Evolutionary conservation across 768 basidiomycete species (phyloP), one percentile per base, ranked within the genome.

Genomic region (Mycena leptocephala): DNA sequence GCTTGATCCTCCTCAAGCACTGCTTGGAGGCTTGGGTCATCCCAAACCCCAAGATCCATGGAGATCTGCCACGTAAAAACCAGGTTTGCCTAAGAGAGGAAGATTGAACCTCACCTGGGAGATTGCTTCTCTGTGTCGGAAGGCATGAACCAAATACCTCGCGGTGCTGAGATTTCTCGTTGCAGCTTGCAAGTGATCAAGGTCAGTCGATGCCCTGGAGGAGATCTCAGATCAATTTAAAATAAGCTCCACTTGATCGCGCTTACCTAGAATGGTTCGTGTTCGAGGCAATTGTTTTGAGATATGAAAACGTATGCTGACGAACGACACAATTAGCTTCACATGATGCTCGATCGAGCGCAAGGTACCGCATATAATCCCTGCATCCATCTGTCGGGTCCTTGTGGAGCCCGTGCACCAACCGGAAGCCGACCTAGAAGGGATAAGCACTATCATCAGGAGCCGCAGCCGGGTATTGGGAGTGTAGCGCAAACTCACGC

Each of bases 1-100:
- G 8, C 18, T n/a, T 76, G 69, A 22, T 76, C 75, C 18, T 39
- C 18, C n/a, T 71, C 46, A 20, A 76, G 30, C 20, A 56, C 75
- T 8, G 53, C 43, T 56, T 66, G 70, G 20, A 76, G 35, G 39
- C 35, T 14, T 2, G 69, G 24, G 22, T 72, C 35, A 6, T 67
- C 69, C 1, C 55, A 5, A 1, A 76, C 69, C 7, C 48, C 37
- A 6, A 76, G 63, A 2, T 65, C 43, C 22, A 14, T 11, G 10
- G 75, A 58, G 20, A 61, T 48, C 70, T 76, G 58, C 13, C 14
- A 35, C 37, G 13, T 37, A 22, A 11, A 11, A 18, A 39, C 20
- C 10, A n/a, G 18, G 8, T 30, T 33, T 2, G 11, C 5, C 14
- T 6, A 8, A 10, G 22, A 46, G 18, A 41, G 5, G 41, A 6